Conservation (phyloP, 305 asterid species). For the Striga hermonthica region DNA sequence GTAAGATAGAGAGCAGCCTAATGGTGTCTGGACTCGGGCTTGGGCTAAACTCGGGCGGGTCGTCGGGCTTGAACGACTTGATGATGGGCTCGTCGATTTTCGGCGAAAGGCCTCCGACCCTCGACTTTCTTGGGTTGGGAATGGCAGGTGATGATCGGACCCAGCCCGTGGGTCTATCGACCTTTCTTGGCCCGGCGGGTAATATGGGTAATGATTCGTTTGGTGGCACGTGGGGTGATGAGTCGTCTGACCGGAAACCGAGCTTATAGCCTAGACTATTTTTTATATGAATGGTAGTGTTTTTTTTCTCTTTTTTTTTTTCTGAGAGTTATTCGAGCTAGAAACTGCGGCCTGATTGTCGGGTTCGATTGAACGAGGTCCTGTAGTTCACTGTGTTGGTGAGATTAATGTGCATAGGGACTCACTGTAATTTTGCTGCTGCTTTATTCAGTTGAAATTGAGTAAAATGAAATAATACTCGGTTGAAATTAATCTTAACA, state of each 20-base stretch:
- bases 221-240: constrained; percentile 40
- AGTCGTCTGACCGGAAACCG: constrained; percentile 41
- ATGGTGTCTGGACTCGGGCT: constrained; percentile 44
- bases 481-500: too few relatives aligned
- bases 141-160: constrained; percentile 32
- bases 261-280: too few relatives aligned
- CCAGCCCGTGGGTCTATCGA: constrained; percentile 38
- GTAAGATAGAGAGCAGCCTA: constrained; percentile 39
- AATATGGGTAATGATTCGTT: constrained; percentile 26
- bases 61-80: constrained; percentile 39
- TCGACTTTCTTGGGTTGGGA: constrained; percentile 66
- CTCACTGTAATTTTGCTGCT: too few relatives aligned
- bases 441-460: too few relatives aligned
- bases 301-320: too few relatives aligned
- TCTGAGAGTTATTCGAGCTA: too few relatives aligned
- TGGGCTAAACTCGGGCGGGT: constrained; percentile 30
- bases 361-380: too few relatives aligned
- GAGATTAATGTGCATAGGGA: too few relatives aligned
- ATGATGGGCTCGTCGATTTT: constrained; percentile 43
- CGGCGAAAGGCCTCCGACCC: constrained; percentile 45
- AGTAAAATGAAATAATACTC: too few relatives aligned
- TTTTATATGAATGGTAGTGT: too few relatives aligned
- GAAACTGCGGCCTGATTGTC: too few relatives aligned
- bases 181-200: constrained; percentile 43
- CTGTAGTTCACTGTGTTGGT: too few relatives aligned